Evolutionary conservation across 495 filamentous ascomycete genomes (phyloP).

Genomic region (Astrothelium macrocarpum): DNA sequence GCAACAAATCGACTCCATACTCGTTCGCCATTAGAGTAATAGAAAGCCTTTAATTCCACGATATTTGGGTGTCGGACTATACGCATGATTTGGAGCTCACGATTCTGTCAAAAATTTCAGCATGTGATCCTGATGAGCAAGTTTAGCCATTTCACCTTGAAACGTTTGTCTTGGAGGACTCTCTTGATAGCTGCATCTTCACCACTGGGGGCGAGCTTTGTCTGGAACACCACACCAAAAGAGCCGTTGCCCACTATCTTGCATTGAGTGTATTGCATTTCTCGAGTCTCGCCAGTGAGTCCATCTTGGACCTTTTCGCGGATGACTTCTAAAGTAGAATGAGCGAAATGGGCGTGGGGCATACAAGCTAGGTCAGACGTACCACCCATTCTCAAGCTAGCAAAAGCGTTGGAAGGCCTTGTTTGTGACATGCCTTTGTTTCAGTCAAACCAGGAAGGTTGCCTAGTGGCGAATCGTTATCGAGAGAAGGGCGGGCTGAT

Average conservation of each 20-base stretch:
- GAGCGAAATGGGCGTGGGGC: constrained; percentile 6
- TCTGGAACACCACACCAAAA: constrained; percentile 98
- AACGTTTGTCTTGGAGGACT: constrained; percentile 95
- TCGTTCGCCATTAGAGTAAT: constrained; percentile 97
- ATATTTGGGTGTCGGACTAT: constrained; percentile 98
- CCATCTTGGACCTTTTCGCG: constrained; percentile 99
- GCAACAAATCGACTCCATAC: constrained; percentile 36
- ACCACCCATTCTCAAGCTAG: constrained; percentile 76
- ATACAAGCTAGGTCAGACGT: constrained; percentile 30
- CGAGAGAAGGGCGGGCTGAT: constrained; percentile 40
- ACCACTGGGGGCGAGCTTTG: constrained; percentile 90
- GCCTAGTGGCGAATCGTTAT: constrained; percentile 25
- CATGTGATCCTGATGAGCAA: not conserved
- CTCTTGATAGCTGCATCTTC: constrained; percentile 99
- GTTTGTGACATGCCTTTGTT: constrained; percentile 54
- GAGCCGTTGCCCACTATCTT: constrained; percentile 99
- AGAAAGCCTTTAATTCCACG: constrained; percentile 96
- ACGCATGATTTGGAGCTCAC: constrained; percentile 98
- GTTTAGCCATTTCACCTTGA: constrained; percentile 59
- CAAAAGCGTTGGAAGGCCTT: constrained; percentile 59
- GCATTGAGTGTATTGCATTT: constrained; percentile 97
- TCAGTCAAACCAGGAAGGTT: not conserved
- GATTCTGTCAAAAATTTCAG: constrained; percentile 61
- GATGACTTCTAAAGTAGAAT: constrained; percentile 68
- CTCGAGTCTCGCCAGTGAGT: constrained; percentile 85